phyloP scores from a whole-genome alignment of 306 rosid species.

The Datisca glomerata region DNA sequence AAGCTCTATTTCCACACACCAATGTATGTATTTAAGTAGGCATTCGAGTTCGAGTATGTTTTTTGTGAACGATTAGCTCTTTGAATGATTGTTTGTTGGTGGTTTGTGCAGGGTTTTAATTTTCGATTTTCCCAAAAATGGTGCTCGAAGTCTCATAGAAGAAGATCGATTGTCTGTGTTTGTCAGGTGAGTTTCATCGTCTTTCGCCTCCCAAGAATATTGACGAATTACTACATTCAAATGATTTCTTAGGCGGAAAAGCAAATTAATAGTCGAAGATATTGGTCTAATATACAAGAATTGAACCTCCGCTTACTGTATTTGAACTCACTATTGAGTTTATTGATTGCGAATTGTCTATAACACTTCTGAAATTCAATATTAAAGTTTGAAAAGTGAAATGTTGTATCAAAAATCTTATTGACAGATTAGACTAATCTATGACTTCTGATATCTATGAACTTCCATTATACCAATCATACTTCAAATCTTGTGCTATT shows the following conservation, averaged over 20 bases:
- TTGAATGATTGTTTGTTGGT: background rate
- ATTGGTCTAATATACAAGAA: background rate
- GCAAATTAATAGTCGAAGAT: background rate
- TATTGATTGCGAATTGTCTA: no score
- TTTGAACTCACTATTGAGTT: no score
- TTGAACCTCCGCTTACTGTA: no score
- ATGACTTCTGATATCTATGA: no score
- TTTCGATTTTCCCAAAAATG: background rate
- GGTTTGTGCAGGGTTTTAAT: background rate
- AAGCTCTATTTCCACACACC: background rate
- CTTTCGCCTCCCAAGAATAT: background rate
- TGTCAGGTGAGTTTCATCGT: background rate
- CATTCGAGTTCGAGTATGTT: background rate
- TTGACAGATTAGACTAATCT: no score
- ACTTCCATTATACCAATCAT: no score
- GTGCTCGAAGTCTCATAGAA: background rate
- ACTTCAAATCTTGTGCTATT: no score
- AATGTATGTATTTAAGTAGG: background rate
- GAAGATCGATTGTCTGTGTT: background rate
- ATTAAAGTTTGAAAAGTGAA: no score
- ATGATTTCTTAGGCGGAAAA: background rate
- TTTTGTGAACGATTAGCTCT: background rate
- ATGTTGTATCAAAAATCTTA: no score
- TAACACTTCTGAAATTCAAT: no score
- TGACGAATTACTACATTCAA: background rate